Evolutionary conservation across 148 eudicot genomes (phyloP), one percentile per base, ranked within the genome.

Genomic region (Chenopodium formosanum): DNA sequence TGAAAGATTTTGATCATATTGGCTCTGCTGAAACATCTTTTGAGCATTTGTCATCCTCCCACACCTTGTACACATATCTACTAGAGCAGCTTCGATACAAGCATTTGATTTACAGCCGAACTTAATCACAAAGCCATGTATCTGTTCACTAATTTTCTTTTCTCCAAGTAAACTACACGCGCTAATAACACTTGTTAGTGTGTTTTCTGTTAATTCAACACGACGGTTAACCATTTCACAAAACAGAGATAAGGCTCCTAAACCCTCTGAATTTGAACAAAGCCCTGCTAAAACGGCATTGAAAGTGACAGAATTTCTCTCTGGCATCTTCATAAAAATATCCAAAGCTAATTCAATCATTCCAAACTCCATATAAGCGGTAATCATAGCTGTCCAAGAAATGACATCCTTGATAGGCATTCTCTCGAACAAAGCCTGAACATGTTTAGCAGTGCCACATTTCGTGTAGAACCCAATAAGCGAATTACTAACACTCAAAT

Each of bases 11-110:
- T 79, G 81, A 52, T 78, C 74, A 50, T 67, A 53, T 46, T 78
- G 84, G 68, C 78, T 82, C 66, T 76, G 82, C 79, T 40, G 27
- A 78, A 92, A 90, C 79, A 96, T 84, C 85, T 79, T 79, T 74
- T 89, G 89, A 62, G 99, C 99, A 88, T 91, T 93, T 9, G 69
- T 77, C 87, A 94, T 91, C 77, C 93, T 89, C 80, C 87, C 90
- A 81, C 99, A 94, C 87, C 90, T 91, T 29, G 98, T 91, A 82
- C 85, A 92, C 97, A 92, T 94, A 85, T 96, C 93, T 48, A 96
- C 83, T 77, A 96, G 83, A 8, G 98, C 92, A 46, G 97, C 82
- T 87, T 90, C 91, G 53, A 91, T 82, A 83, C 37, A 70, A 60
- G 85, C 87, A 86, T 92, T 90, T 46, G 82, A 69, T 73, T 82